A percentile compares a stretch with the other conserved stretches of the same genome.
Conservation (phyloP, 2,329 filamentous ascomycete genomes). For the Sordariomycetes sp. region DNA sequence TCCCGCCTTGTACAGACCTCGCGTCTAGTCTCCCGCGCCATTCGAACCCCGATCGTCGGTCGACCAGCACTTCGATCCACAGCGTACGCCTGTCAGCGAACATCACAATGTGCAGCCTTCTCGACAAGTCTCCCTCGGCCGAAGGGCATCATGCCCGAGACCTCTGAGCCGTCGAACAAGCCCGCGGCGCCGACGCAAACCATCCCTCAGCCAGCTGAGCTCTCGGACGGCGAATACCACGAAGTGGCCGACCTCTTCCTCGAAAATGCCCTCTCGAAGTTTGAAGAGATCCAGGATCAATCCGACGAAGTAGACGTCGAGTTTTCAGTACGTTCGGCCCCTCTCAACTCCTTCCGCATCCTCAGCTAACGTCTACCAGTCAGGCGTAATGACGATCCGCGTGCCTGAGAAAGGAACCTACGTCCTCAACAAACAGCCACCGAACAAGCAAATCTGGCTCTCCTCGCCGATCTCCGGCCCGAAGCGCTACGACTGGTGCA, state of each 20-base stretch:
- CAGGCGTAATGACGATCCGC: constrained; percentile 73
- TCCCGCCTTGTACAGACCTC: constrained; percentile 19
- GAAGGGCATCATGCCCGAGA: constrained; percentile 51
- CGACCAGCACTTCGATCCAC: constrained; percentile 12
- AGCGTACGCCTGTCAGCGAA: constrained; percentile 2
- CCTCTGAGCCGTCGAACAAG: constrained; percentile 37
- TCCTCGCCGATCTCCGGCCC: constrained; percentile 85
- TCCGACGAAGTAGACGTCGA: constrained; percentile 77
- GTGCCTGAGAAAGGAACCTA: constrained; percentile 68
- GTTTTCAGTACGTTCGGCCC: constrained; percentile 57
- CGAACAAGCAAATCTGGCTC: constrained; percentile 96
- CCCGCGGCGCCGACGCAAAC: constrained; percentile 9
- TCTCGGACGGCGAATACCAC: constrained; percentile 67
- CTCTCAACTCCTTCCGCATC: background rate
- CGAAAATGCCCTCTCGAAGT: constrained; percentile 39
- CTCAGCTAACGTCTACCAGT: constrained; percentile 37
- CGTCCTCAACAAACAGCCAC: constrained; percentile 96
- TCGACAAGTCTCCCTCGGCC: constrained; percentile 15
- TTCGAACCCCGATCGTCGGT: constrained; percentile 15
- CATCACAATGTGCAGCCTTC: constrained; percentile 9
- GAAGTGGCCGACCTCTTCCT: constrained; percentile 69
- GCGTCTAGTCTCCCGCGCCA: constrained; percentile 22
- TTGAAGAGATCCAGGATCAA: constrained; percentile 69
- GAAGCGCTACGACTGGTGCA: constrained; percentile 88
- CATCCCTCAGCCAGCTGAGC: constrained; percentile 43